A percentile compares a stretch with the other conserved stretches of the same genome.
These are phyloP conservation scores for Pinus taeda DNA, from an alignment of 75 land plant species.

Conservation along the genomic window DNA sequence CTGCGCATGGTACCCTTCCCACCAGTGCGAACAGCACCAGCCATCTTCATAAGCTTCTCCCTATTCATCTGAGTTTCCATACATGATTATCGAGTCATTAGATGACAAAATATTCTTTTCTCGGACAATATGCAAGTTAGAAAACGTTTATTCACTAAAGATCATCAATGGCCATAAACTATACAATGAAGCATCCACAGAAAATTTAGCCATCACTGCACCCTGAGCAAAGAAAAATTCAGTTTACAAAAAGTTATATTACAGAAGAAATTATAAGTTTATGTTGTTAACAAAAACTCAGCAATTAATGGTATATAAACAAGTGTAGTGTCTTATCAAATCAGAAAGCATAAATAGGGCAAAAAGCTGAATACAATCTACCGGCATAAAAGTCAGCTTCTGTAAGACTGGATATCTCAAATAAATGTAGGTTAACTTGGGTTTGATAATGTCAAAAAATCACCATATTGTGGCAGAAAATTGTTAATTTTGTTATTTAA, in stretches of 20 bases:
- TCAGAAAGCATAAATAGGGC: background rate
- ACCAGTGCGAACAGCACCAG: conserved; percentile 84
- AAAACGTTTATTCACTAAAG: background rate
- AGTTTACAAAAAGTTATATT: too few species aligned
- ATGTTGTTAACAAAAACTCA: background rate
- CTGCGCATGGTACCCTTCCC: conserved; percentile 78
- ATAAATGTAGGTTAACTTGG: too few species aligned
- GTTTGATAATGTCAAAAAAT: too few species aligned
- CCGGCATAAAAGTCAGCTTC: background rate
- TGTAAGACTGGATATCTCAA: background rate
- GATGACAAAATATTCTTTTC: background rate
- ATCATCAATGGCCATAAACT: too few species aligned
- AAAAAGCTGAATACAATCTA: background rate
- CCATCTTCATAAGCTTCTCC: conserved; percentile 87
- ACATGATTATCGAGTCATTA: background rate
- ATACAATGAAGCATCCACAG: too few species aligned
- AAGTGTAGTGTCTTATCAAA: background rate
- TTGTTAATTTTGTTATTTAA: too few species aligned
- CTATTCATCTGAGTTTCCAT: conserved; percentile 50
- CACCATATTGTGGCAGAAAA: too few species aligned
- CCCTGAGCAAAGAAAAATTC: too few species aligned
- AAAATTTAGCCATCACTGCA: too few species aligned
- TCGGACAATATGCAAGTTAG: background rate
- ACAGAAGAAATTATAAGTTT: too few species aligned
- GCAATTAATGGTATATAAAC: background rate